Base-by-base conservation (phyloP, 2,329 filamentous ascomycete genomes). In the Pseudocercospora crystallina region DNA sequence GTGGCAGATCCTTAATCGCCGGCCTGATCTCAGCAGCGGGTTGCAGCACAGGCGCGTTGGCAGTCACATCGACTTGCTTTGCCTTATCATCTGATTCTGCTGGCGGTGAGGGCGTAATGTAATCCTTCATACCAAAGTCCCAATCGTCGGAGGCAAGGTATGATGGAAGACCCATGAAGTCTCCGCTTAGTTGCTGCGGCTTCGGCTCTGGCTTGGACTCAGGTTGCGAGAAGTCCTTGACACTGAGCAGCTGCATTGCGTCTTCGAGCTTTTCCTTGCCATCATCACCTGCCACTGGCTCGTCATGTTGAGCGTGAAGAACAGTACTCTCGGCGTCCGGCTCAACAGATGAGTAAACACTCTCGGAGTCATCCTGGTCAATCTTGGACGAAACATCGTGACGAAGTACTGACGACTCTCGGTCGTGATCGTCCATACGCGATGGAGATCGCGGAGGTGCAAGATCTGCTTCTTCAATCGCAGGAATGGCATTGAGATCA, bases 401-500 rank as follows among this genome's bases (percentile, higher is more conserved):
- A 49, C 80, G 79, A 54, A 84, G 80, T 20, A 80, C 78, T 10
- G 75, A 79, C 32, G 78, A 75, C 49, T 80, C 73, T 32, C 70
- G 69, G 15, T 66, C 66, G 41, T 67, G 62, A 47, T 76, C 69
- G 14, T 69, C 72, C 50, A 68, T 65, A 49, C 71, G 67, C 34
- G 77, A 76, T 41, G 79, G 76, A 53, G 78, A 69, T 56, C 76
- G 51, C 63, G 58, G 34, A 69, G 74, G 53, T 79, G 80, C 61
- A 86, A 85, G 59, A 86, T 79, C 54, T 8, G 49, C 43, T 11
- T 60, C 63, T 13, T 53, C 53, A n/a, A 61, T 53, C 10, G 45
- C 52, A 8, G 85, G 79, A 49, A 88, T 83, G 8, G 79, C 77
- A 61, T 87, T 87, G 39, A 86, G 75, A 65, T 89, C 84, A 11